Evolutionary conservation across 2,329 filamentous ascomycete genomes (phyloP).

Genomic region (Aspergillus fructus): DNA sequence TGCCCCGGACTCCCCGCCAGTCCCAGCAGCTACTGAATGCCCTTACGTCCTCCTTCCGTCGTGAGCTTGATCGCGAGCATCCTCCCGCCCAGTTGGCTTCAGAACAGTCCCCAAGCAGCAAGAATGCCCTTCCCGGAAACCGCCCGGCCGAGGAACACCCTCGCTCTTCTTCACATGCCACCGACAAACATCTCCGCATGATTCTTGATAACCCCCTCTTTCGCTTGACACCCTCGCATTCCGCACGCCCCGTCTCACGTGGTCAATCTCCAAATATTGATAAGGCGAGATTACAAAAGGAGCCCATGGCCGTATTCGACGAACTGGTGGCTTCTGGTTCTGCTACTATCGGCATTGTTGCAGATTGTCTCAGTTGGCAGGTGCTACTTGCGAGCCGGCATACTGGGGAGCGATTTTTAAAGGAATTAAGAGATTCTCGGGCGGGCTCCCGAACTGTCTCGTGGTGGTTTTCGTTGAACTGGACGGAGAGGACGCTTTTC

Average conservation of each 20-base stretch:
- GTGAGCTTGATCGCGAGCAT: conserved; percentile 61
- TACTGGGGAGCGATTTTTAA: conserved; percentile 17
- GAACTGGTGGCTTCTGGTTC: conserved; percentile 40
- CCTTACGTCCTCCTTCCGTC: conserved; percentile 63
- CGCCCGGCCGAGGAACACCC: conserved; percentile 16
- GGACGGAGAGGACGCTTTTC: conserved; percentile 27
- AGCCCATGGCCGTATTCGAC: conserved; percentile 39
- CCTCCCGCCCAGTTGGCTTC: conserved; percentile 33
- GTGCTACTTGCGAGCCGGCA: conserved; percentile 27
- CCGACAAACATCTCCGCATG: conserved; percentile 38
- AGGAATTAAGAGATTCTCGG: conserved; percentile 35
- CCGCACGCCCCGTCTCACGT: conserved; percentile 18
- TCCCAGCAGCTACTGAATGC: conserved; percentile 59
- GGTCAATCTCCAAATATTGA: conserved; percentile 16
- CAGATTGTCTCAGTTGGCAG: conserved; percentile 34
- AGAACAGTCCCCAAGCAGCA: conserved; percentile 3
- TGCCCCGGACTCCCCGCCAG: conserved; percentile 56
- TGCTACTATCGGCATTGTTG: conserved; percentile 25
- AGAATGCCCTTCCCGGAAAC: conserved; percentile 5
- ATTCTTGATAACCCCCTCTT: conserved; percentile 45
- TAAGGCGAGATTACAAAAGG: conserved; percentile 24
- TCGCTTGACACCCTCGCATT: conserved; percentile 30
- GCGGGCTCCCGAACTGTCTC: conserved; percentile 35
- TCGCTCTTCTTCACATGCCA: conserved; percentile 31
- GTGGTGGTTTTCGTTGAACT: conserved; percentile 43